A percentile compares a stretch with the other conserved stretches of the same genome.
Conservation (phyloP, 2,329 filamentous ascomycete genomes). For the Bisporella sp. region DNA sequence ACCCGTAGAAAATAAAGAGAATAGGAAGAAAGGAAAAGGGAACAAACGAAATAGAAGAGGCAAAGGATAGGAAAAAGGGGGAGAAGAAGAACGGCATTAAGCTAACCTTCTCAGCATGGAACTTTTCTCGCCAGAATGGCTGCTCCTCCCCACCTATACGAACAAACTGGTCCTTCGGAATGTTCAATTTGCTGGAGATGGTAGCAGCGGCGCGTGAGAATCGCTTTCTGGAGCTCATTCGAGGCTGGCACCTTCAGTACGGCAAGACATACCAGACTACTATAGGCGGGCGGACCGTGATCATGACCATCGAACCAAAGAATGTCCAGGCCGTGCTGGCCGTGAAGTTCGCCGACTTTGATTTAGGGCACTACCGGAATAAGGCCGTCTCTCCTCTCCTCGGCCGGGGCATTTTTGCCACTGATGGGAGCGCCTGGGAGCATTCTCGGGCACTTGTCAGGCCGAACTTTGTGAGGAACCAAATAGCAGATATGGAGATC, state of each 20-base stretch:
- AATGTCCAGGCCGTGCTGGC: slow-evolving; percentile 52
- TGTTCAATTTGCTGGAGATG: neutral
- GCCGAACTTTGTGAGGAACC: slow-evolving; percentile 77
- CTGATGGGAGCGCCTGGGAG: slow-evolving; percentile 30
- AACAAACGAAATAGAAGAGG: too few species aligned
- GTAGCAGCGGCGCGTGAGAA: neutral
- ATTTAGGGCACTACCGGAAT: slow-evolving; percentile 30
- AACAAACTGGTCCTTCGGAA: neutral
- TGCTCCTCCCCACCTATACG: neutral
- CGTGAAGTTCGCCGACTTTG: slow-evolving; percentile 48
- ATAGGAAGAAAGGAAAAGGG: too few species aligned
- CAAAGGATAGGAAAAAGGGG: too few species aligned
- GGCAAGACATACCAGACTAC: neutral
- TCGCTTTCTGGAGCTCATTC: neutral
- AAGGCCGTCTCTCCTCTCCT: slow-evolving; percentile 37
- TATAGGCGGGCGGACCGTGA: neutral
- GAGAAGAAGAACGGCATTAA: too few species aligned
- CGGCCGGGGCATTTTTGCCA: slow-evolving; percentile 47
- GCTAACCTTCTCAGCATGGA: neutral
- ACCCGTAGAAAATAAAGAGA: too few species aligned
- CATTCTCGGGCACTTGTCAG: slow-evolving; percentile 32
- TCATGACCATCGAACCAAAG: slow-evolving; percentile 42
- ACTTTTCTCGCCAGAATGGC: neutral
- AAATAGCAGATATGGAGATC: slow-evolving; percentile 67
- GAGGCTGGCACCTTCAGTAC: neutral